Evolutionary conservation across 495 filamentous ascomycete genomes (phyloP).

Genomic region (Lentithecium fluviatile): DNA sequence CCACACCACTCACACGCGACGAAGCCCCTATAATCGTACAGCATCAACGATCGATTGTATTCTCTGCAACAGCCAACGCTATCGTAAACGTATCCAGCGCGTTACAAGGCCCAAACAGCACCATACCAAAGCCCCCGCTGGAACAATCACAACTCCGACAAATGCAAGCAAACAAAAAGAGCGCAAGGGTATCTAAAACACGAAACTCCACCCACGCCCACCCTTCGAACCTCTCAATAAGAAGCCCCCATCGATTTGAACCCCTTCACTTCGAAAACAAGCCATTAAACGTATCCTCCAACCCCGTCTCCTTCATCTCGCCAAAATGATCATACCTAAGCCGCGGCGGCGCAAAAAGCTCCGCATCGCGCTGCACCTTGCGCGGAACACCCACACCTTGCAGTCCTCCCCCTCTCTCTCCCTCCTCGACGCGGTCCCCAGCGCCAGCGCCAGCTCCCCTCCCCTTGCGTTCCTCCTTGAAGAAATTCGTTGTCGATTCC

Average conservation of each 20-base stretch:
- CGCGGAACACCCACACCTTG: slow-evolving; percentile 2
- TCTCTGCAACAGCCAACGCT: too few relatives aligned
- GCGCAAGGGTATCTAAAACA: slow-evolving; percentile 1
- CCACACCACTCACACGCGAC: too few relatives aligned
- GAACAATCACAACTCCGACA: not conserved
- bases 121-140: too few relatives aligned
- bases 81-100: not conserved
- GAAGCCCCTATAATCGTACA: too few relatives aligned
- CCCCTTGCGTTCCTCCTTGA: not conserved
- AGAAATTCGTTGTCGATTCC: not conserved
- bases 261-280: slow-evolving; percentile 6
- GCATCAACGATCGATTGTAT: too few relatives aligned
- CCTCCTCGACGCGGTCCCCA: not conserved
- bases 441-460: not conserved
- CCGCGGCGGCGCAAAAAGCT: slow-evolving; percentile 15
- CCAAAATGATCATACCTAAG: slow-evolving; percentile 21
- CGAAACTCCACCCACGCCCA: slow-evolving; percentile 4
- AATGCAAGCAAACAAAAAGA: not conserved
- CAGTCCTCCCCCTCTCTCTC: not conserved
- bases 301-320: slow-evolving; percentile 13
- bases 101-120: too few relatives aligned
- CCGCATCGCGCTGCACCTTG: slow-evolving; percentile 9
- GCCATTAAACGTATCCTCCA: slow-evolving; percentile 24
- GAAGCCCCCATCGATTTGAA: too few relatives aligned
- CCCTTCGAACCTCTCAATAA: too few relatives aligned